A percentile compares a stretch with the other conserved stretches of the same genome.
These are phyloP conservation scores for Filobasidium wieringae DNA, from an alignment of 768 basidiomycete genomes.

Conservation along the genomic window DNA sequence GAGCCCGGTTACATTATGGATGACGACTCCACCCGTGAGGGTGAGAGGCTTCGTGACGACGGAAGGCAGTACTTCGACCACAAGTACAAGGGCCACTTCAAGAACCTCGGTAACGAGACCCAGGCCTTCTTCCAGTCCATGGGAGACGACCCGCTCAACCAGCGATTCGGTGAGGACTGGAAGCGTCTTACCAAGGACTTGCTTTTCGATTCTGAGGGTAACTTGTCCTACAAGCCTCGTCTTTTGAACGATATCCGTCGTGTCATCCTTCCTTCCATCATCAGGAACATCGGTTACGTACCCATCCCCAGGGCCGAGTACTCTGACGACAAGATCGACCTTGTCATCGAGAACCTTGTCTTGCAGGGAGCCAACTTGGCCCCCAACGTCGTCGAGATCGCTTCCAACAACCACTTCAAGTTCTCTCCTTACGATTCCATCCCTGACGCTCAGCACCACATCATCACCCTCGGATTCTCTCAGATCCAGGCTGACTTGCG, in stretches of 20 bases:
- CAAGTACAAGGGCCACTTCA: slow-evolving; percentile 66
- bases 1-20: slow-evolving; percentile 80
- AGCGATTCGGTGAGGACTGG: slow-evolving; percentile 66
- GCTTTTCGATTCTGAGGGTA: slow-evolving; percentile 56
- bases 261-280: slow-evolving; percentile 66
- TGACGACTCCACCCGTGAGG: slow-evolving; percentile 58
- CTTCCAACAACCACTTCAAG: slow-evolving; percentile 69
- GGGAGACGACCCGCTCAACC: slow-evolving; percentile 73
- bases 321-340: slow-evolving; percentile 69
- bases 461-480: slow-evolving; percentile 59
- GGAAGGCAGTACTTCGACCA: slow-evolving; percentile 67
- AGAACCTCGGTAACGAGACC: slow-evolving; percentile 59
- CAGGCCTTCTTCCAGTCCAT: slow-evolving; percentile 73
- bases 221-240: slow-evolving; percentile 72
- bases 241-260: slow-evolving; percentile 75
- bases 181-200: slow-evolving; percentile 66
- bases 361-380: slow-evolving; percentile 78
- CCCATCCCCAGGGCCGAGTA: slow-evolving; percentile 84
- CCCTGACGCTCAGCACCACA: slow-evolving; percentile 55
- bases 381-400: slow-evolving; percentile 49
- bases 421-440: slow-evolving; percentile 64
- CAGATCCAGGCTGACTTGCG: slow-evolving; percentile 92
- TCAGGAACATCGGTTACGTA: slow-evolving; percentile 51
- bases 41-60: slow-evolving; percentile 51
- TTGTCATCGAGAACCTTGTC: slow-evolving; percentile 87